Base-by-base conservation (phyloP, 306 rosid species). In the Purshia tridentata region DNA sequence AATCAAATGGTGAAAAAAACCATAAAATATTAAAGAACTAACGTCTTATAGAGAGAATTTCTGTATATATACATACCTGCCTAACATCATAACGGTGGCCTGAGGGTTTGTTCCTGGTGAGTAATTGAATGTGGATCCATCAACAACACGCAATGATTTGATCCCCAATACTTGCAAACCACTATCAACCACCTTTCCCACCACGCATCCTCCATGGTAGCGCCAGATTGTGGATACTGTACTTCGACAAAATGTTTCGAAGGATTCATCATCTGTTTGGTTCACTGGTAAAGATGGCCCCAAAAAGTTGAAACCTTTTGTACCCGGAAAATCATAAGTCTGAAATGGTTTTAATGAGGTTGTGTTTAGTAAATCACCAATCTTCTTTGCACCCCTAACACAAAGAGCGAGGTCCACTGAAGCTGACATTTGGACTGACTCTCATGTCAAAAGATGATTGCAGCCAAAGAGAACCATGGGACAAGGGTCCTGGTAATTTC, bases 11-110 rank as follows among this genome's bases (percentile, higher is more conserved):
- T n/a, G n/a, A n/a, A n/a, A n/a, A n/a, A n/a, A n/a, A n/a, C n/a
- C n/a, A n/a, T n/a, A n/a, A n/a, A n/a, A n/a, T n/a, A n/a, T n/a
- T n/a, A n/a, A n/a, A n/a, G n/a, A n/a, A n/a, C n/a, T n/a, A n/a
- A n/a, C n/a, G n/a, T n/a, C n/a, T n/a, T n/a, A n/a, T n/a, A n/a
- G n/a, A n/a, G n/a, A n/a, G n/a, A n/a, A n/a, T n/a, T n/a, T n/a
- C n/a, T n/a, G n/a, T n/a, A n/a, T n/a, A n/a, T n/a, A n/a, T n/a
- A 48, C 15, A 3, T 13, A 78, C 78, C 78, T 58, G 52, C 82
- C 82, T 0, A 79, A 9, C 82, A 65, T 78, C 78, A 78, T 65
- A 29, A 78, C 11, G 18, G 78, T 65, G 16, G 78, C 82, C 42
- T 64, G 76, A 66, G 57, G 78, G 58, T 78, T 72, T 0, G 82